Evolutionary conservation across 2,329 filamentous ascomycete species (phyloP).

Genomic region (Chrysoporthe deuterocubensis): DNA sequence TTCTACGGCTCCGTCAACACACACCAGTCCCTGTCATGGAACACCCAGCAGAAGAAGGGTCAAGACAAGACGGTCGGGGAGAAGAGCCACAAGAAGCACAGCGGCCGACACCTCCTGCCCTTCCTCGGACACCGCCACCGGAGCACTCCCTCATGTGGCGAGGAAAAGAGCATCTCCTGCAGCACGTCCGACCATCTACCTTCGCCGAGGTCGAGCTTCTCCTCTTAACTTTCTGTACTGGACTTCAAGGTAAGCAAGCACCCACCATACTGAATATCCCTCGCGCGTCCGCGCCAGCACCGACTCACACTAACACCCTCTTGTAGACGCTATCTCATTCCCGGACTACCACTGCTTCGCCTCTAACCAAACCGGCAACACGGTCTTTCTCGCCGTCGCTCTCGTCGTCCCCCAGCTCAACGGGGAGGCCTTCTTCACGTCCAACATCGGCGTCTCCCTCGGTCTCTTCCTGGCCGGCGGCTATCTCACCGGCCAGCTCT

Average conservation of each 20-base stretch:
- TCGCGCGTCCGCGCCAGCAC: neutral
- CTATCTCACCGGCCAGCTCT: constrained; percentile 59
- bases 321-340: constrained; percentile 59
- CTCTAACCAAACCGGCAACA: constrained; percentile 69
- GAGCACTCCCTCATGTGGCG: constrained; percentile 25
- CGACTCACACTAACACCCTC: constrained; percentile 1
- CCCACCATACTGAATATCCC: neutral
- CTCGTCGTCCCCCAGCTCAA: constrained; percentile 53
- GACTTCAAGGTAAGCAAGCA: constrained; percentile 48
- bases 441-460: constrained; percentile 60
- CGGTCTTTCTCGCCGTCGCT: constrained; percentile 60
- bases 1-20: constrained; percentile 12
- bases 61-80: neutral
- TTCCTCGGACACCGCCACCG: neutral
- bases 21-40: constrained; percentile 15
- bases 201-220: constrained; percentile 52
- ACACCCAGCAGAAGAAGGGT: constrained; percentile 3
- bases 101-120: neutral
- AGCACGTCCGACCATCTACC: constrained; percentile 41
- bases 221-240: constrained; percentile 54
- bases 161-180: constrained; percentile 37
- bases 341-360: constrained; percentile 66
- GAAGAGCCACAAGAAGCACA: constrained; percentile 13
- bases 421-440: constrained; percentile 52
- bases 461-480: constrained; percentile 60